Conservation (phyloP, 1,284 basidiomycete species). For the Trichosporon sp. region DNA sequence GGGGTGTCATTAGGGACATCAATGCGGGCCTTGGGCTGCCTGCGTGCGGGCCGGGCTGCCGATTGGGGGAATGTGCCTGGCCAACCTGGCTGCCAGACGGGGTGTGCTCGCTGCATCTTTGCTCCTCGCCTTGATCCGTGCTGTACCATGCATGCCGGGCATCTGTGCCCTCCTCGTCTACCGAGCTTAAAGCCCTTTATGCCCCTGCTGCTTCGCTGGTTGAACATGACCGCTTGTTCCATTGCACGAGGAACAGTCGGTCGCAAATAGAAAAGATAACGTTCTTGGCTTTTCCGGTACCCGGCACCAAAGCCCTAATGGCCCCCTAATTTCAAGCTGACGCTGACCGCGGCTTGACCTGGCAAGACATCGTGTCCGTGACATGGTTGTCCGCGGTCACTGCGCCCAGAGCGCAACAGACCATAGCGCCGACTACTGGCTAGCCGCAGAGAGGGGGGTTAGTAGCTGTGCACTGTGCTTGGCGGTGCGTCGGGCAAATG, state of each 20-base stretch:
- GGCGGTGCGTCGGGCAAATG: neutral
- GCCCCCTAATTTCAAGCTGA: neutral
- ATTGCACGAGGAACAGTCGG: neutral
- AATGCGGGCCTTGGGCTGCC: neutral
- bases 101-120: neutral
- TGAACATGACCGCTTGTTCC: neutral
- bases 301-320: neutral
- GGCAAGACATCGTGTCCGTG: neutral
- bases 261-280: constrained; percentile 12
- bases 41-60: neutral
- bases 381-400: neutral
- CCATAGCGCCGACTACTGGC: neutral
- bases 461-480: neutral
- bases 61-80: neutral
- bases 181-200: constrained; percentile 3
- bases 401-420: neutral
- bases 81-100: neutral
- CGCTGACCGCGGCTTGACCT: neutral
- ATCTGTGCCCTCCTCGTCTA: neutral
- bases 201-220: neutral
- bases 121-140: neutral
- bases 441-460: neutral
- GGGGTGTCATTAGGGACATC: neutral
- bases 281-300: neutral
- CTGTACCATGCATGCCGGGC: neutral